Evolutionary conservation across 140 eudicot species (phyloP).

Genomic region (Stevia rebaudiana): DNA sequence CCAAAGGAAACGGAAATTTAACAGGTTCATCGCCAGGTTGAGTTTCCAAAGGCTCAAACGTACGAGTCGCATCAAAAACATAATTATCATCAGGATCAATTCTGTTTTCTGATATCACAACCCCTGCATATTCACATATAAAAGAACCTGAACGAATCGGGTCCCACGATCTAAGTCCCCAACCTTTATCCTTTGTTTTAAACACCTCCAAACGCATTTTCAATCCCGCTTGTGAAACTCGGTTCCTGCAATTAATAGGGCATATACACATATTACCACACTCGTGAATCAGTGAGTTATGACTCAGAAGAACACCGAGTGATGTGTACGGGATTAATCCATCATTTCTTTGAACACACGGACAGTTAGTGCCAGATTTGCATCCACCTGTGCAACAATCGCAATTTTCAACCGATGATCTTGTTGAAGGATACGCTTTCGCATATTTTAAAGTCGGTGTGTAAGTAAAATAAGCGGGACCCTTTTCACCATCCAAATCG

Average conservation of each 20-base stretch:
- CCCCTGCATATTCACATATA: conserved; percentile 54
- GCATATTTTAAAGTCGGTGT: conserved; percentile 35
- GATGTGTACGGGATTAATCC: conserved; percentile 45
- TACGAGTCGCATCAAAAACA: conserved; percentile 41
- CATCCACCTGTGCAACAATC: conserved; percentile 35
- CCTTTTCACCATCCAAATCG: conserved; percentile 60
- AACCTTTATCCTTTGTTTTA: conserved; percentile 38
- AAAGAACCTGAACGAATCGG: conserved; percentile 45
- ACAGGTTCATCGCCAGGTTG: conserved; percentile 19
- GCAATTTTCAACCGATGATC: conserved; percentile 27
- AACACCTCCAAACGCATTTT: conserved; percentile 44
- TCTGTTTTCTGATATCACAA: conserved; percentile 22
- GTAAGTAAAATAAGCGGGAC: conserved; percentile 72
- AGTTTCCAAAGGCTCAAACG: conserved; percentile 36
- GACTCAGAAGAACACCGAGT: conserved; percentile 29
- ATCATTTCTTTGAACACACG: conserved; percentile 48
- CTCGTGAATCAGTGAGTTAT: conserved; percentile 35
- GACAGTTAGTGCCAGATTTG: conserved; percentile 37
- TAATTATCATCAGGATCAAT: conserved; percentile 31
- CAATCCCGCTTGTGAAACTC: conserved; percentile 41
- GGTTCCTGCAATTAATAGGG: conserved; percentile 39
- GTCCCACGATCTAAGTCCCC: conserved; percentile 57
- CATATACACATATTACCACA: conserved; percentile 43
- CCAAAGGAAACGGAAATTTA: conserved; percentile 32
- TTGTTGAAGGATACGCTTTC: conserved; percentile 30